These are phyloP conservation scores for Leccinum truebloodii DNA, from an alignment of 768 basidiomycete species.

Conservation along the genomic window DNA sequence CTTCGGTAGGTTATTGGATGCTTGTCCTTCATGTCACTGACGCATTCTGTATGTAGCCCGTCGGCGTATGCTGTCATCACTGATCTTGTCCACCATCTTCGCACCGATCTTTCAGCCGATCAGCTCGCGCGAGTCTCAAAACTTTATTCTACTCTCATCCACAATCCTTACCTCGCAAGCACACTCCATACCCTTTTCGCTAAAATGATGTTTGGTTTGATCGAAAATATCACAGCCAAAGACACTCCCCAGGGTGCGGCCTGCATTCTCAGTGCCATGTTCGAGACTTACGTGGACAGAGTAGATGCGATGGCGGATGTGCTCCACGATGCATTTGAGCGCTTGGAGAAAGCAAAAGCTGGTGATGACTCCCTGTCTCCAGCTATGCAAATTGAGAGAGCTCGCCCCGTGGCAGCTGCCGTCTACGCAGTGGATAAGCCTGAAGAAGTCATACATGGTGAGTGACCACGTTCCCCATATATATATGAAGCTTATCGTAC, in stretches of 20 bases:
- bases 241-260: conserved; percentile 69
- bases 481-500: conserved; percentile 5
- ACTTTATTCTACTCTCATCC: conserved; percentile 84
- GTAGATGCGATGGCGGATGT: conserved; percentile 77
- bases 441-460: conserved; percentile 81
- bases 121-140: conserved; percentile 80
- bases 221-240: conserved; percentile 80
- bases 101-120: conserved; percentile 71
- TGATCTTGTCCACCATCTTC: conserved; percentile 91
- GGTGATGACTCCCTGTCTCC: conserved; percentile 47
- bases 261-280: conserved; percentile 68
- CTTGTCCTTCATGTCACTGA: conserved; percentile 3
- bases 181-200: conserved; percentile 87
- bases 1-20: conserved; percentile 53
- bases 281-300: conserved; percentile 83
- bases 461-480: conserved; percentile 21
- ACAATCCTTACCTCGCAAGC: conserved; percentile 80
- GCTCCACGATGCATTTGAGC: conserved; percentile 47
- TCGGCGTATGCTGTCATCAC: conserved; percentile 86
- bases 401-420: conserved; percentile 78
- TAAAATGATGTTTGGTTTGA: conserved; percentile 89
- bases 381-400: conserved; percentile 75
- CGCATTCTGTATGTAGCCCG: conserved; percentile 50
- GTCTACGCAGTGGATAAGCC: conserved; percentile 79
- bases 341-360: conserved; percentile 46